phyloP scores from a whole-genome alignment of 805 yeast species.

The Kluyveromyces siamensis region DNA sequence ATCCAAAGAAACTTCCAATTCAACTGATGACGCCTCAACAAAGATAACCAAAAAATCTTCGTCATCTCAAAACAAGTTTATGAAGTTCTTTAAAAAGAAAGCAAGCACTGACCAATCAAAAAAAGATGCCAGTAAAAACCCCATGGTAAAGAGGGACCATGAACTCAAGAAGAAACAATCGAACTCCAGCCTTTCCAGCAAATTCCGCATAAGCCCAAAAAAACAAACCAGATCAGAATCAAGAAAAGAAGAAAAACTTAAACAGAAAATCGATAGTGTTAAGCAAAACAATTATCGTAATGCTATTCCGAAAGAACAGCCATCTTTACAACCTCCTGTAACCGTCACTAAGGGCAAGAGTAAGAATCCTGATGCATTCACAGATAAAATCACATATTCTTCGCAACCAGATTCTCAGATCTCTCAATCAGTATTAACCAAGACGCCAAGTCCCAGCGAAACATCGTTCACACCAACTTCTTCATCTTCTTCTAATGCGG shows the following conservation, averaged over 20 bases:
- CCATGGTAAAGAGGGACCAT: not conserved
- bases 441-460: not conserved
- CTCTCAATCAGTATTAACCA: not conserved
- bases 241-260: not conserved
- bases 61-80: constrained; percentile 19
- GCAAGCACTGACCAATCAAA: constrained; percentile 10
- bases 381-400: not conserved
- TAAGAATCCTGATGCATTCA: not conserved
- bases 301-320: not conserved
- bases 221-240: constrained; percentile 8
- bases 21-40: not conserved
- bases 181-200: constrained; percentile 6
- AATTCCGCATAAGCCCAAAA: constrained; percentile 7
- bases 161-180: constrained; percentile 8
- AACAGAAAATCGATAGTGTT: not conserved
- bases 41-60: not conserved
- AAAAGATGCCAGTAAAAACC: constrained; percentile 2
- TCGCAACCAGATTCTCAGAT: no score
- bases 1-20: not conserved
- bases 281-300: not conserved
- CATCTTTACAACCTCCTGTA: not conserved
- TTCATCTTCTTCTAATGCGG: not conserved
- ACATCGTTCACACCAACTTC: not conserved
- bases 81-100: constrained; percentile 16
- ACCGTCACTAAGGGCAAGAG: not conserved